Conservation (phyloP, 768 basidiomycete species). For the Mycena kentingensis region DNA sequence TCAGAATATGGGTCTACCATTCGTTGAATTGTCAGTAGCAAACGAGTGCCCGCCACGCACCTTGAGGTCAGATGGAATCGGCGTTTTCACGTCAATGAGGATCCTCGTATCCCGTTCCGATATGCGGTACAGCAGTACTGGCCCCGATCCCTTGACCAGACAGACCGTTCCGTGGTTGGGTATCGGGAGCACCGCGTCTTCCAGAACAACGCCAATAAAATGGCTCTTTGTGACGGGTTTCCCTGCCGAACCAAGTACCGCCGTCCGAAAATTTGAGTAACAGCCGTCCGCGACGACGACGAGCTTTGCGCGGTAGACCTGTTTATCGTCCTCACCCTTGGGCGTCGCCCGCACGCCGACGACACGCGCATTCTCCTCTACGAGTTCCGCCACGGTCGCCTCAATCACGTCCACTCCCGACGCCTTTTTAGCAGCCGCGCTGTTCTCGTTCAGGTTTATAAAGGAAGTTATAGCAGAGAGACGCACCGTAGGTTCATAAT, state of each 20-base stretch:
- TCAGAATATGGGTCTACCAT: constrained; percentile 64
- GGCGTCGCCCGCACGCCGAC: constrained; percentile 65
- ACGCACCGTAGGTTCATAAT: constrained; percentile 68
- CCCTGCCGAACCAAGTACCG: constrained; percentile 56
- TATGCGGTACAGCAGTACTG: constrained; percentile 93
- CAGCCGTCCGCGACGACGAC: constrained; percentile 93
- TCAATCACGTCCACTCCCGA: constrained; percentile 79
- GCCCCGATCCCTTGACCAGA: constrained; percentile 78
- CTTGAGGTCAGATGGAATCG: constrained; percentile 81
- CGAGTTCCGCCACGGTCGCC: constrained; percentile 77
- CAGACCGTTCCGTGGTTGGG: constrained; percentile 82
- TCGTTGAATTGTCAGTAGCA: constrained; percentile 3
- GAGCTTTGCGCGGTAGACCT: constrained; percentile 69
- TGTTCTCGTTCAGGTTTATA: background rate
- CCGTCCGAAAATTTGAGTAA: constrained; percentile 85
- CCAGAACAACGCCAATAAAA: constrained; percentile 84
- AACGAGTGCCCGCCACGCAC: too few species aligned
- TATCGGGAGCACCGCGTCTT: constrained; percentile 74
- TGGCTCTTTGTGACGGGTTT: constrained; percentile 67
- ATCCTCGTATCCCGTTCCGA: constrained; percentile 87
- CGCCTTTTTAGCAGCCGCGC: constrained; percentile 57
- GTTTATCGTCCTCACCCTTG: constrained; percentile 39
- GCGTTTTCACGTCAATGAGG: constrained; percentile 85
- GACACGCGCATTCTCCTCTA: constrained; percentile 58
- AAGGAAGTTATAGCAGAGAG: background rate